These are phyloP conservation scores for Ceratobasidium sp. DNA, from an alignment of 1,284 basidiomycete genomes.

Conservation along the genomic window DNA sequence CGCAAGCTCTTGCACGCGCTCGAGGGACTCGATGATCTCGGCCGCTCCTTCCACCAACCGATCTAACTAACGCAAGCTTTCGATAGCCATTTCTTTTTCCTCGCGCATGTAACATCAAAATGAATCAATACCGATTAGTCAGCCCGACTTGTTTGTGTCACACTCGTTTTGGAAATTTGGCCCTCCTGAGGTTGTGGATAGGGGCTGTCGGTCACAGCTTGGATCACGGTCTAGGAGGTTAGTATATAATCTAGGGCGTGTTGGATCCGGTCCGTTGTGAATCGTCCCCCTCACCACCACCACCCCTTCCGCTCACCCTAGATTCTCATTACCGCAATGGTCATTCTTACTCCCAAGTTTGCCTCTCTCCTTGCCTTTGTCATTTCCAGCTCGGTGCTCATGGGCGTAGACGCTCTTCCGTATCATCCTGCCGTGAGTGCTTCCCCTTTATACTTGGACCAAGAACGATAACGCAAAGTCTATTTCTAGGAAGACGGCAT, in stretches of 20 bases:
- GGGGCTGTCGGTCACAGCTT: neutral
- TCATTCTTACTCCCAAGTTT: slow-evolving; percentile 23
- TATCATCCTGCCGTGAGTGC: slow-evolving; percentile 8
- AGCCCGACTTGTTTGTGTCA: neutral
- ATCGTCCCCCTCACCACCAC: slow-evolving; percentile 1
- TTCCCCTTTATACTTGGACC: no score
- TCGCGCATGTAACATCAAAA: no score
- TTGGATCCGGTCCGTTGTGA: slow-evolving; percentile 1
- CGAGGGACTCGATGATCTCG: slow-evolving; percentile 7
- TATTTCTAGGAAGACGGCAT: neutral
- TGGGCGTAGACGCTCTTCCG: slow-evolving; percentile 15
- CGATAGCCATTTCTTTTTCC: neutral
- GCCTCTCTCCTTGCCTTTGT: slow-evolving; percentile 32
- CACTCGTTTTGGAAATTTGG: neutral
- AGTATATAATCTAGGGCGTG: neutral
- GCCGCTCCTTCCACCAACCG: neutral
- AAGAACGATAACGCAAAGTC: neutral
- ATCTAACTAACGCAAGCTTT: neutral
- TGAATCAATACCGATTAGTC: neutral
- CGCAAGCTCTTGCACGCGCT: slow-evolving; percentile 14
- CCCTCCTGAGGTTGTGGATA: neutral
- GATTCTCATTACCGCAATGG: neutral
- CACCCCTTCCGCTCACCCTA: neutral
- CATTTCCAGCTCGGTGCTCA: slow-evolving; percentile 8
- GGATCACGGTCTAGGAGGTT: neutral